Evolutionary conservation across 2,329 filamentous ascomycete genomes (phyloP).

Genomic region (Claviceps capensis): DNA sequence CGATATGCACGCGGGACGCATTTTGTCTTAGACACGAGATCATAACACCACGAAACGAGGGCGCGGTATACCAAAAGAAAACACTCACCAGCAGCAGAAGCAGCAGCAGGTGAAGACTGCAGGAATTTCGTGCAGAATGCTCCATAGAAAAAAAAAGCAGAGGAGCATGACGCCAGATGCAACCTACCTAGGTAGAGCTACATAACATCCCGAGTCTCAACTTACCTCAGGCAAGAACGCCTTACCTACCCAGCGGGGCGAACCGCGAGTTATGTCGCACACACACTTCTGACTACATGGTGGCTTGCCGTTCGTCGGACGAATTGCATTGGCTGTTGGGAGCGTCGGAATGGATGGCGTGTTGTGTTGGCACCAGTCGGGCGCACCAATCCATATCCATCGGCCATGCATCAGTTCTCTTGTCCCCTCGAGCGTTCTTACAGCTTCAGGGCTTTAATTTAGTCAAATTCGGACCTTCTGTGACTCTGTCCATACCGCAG

Average conservation of each 20-base stretch:
- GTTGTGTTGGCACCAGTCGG: background rate
- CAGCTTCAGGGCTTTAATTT: too few species aligned
- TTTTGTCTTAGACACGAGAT: conserved; percentile 1
- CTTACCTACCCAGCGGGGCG: conserved; percentile 1
- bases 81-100: too few species aligned
- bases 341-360: background rate
- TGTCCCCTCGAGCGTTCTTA: too few species aligned
- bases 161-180: background rate
- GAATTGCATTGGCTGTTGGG: too few species aligned
- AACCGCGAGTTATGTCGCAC: background rate
- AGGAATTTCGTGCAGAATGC: too few species aligned
- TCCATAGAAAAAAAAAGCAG: background rate
- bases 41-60: background rate
- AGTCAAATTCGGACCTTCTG: too few species aligned
- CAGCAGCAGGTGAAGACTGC: background rate
- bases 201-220: background rate
- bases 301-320: too few species aligned
- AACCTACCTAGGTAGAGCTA: too few species aligned
- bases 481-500: too few species aligned
- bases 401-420: background rate
- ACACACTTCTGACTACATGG: background rate
- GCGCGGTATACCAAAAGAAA: background rate
- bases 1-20: background rate
- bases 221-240: background rate
- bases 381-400: background rate